Conservation (phyloP, 78 protist genomes). For the Planoprotostelium fungivorum region DNA sequence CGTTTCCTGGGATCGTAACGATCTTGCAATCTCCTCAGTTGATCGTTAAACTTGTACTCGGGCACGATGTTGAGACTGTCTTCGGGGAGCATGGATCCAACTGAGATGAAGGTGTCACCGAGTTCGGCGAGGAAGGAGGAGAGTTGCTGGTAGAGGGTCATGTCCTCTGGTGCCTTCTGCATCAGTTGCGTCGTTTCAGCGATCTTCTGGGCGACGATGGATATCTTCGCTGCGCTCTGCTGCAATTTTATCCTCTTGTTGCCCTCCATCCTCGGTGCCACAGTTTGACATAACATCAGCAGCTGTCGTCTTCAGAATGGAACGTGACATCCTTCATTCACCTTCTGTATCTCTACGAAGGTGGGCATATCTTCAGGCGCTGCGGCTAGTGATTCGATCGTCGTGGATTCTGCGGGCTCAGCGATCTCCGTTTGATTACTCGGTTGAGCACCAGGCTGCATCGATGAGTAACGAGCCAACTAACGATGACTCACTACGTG, state of each 20-base stretch:
- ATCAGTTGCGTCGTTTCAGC: background rate
- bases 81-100: background rate
- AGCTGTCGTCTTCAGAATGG: background rate
- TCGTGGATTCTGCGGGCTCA: background rate
- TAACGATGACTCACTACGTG: background rate
- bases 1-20: background rate
- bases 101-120: background rate
- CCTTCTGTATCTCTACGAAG: background rate
- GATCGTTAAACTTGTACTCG: background rate
- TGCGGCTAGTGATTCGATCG: background rate
- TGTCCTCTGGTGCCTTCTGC: background rate
- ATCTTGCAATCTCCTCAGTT: background rate
- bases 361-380: background rate
- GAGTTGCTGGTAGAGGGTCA: background rate
- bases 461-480: no score
- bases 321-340: background rate
- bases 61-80: background rate
- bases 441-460: background rate
- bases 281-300: background rate
- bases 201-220: background rate
- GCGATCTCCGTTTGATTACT: background rate
- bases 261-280: background rate
- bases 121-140: background rate
- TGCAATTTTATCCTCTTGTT: background rate
- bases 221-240: slow-evolving; percentile 2